A percentile compares a stretch with the other conserved stretches of the same genome.
phyloP scores from a whole-genome alignment of 192 early-diverging fungal species.

The Umbelopsis vinacea region DNA sequence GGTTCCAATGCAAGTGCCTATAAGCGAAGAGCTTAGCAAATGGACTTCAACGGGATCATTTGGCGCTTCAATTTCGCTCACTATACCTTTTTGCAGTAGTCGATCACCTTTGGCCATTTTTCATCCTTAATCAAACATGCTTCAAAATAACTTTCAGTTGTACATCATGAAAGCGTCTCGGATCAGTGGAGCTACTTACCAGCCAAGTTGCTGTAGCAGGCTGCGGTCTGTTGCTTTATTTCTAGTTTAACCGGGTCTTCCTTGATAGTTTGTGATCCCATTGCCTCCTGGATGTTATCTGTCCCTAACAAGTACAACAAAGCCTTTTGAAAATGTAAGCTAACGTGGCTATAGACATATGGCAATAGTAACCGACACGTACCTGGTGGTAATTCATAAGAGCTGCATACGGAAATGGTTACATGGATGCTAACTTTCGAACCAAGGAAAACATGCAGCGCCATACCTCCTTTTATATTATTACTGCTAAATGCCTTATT shows the following conservation, averaged over 20 bases:
- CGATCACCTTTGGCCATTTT: constrained; percentile 25
- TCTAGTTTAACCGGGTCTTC: constrained; percentile 1
- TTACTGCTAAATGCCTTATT: constrained; percentile 2
- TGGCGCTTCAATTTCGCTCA: not conserved
- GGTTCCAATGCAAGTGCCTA: constrained; percentile 11
- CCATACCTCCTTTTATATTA: constrained; percentile 21
- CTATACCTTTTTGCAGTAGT: constrained; percentile 26
- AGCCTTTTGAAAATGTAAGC: not conserved
- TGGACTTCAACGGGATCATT: not conserved
- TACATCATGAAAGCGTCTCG: not conserved
- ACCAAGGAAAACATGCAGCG: not conserved
- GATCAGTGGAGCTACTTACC: constrained; percentile 6
- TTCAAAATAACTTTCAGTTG: not conserved
- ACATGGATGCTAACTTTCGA: not conserved
- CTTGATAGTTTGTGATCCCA: not conserved
- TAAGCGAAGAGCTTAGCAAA: not conserved
- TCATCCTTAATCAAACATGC: constrained; percentile 26
- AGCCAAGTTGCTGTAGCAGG: constrained; percentile 29
- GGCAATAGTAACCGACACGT: not conserved
- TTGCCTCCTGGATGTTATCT: constrained; percentile 15
- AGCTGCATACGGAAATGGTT: not conserved
- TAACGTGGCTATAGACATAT: not conserved
- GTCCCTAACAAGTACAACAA: constrained; percentile 19
- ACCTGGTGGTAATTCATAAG: constrained; percentile 26
- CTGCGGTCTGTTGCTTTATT: constrained; percentile 9